These are phyloP conservation scores for Botryotinia globosa DNA, from an alignment of 2,329 filamentous ascomycete species.

Conservation along the genomic window DNA sequence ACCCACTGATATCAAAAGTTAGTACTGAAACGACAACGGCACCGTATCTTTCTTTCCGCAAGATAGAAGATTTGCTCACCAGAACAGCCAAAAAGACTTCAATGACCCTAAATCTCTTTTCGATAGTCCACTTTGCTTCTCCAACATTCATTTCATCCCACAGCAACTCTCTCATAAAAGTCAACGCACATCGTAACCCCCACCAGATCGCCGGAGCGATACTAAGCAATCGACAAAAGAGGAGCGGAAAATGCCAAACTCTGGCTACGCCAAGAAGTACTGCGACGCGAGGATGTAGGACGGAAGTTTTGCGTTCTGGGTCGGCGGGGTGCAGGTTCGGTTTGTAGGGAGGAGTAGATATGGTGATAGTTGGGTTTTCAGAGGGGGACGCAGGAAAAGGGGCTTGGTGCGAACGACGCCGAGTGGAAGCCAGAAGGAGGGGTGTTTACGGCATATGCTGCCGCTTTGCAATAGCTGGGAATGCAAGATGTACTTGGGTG, in stretches of 20 bases:
- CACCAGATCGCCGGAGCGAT: conserved; percentile 69
- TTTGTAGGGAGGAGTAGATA: conserved; percentile 21
- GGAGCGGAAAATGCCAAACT: conserved; percentile 70
- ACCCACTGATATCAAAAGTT: background rate
- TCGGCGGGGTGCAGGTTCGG: conserved; percentile 32
- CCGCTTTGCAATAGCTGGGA: conserved; percentile 35
- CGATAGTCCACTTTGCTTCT: conserved; percentile 43
- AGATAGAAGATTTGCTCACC: conserved; percentile 53
- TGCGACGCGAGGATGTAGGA: conserved; percentile 73
- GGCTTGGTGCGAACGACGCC: conserved; percentile 23
- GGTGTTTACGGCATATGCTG: conserved; percentile 39
- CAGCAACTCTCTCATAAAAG: conserved; percentile 63
- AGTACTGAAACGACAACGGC: background rate
- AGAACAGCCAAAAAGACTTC: conserved; percentile 70
- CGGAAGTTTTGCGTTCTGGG: conserved; percentile 38
- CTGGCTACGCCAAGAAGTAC: conserved; percentile 72
- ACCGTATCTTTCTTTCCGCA: background rate
- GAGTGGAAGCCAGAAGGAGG: conserved; percentile 37
- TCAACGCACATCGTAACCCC: conserved; percentile 66
- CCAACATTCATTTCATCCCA: conserved; percentile 44
- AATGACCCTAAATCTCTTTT: conserved; percentile 55
- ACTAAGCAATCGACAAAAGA: conserved; percentile 69
- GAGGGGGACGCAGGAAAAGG: conserved; percentile 16
- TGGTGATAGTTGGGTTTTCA: conserved; percentile 13
- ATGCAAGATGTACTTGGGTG: conserved; percentile 4